phyloP scores from a whole-genome alignment of 1,284 basidiomycete species.

The Naganishia liquefaciens region DNA sequence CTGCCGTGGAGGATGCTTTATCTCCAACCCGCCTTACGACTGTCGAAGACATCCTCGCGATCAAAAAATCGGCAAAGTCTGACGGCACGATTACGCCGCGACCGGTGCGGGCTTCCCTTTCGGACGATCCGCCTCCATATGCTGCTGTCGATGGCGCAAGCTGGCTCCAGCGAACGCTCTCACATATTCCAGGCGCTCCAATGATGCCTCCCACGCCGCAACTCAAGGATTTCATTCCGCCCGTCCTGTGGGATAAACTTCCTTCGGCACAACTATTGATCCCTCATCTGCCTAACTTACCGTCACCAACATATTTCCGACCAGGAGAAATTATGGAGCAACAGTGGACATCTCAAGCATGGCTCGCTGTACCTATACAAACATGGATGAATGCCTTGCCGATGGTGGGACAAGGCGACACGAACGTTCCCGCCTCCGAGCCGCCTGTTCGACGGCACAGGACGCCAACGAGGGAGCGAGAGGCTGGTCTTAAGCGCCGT shows the following conservation, averaged over 20 bases:
- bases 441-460: conserved; percentile 8
- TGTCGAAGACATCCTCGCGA: conserved; percentile 31
- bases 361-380: conserved; percentile 33
- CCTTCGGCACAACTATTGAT: conserved; percentile 33
- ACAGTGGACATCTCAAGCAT: conserved; percentile 32
- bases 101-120: conserved; percentile 3
- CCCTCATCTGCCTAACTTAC: conserved; percentile 30
- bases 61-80: conserved; percentile 5
- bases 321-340: conserved; percentile 25
- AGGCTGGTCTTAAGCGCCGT: background rate
- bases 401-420: background rate
- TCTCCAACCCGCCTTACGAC: conserved; percentile 32
- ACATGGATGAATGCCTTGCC: conserved; percentile 33
- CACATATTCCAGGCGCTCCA: conserved; percentile 42
- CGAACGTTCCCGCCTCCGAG: background rate
- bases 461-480: conserved; percentile 15
- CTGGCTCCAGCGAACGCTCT: conserved; percentile 49
- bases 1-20: conserved; percentile 6
- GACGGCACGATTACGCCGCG: conserved; percentile 22
- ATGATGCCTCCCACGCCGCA: conserved; percentile 31
- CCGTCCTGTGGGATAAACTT: conserved; percentile 42
- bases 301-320: conserved; percentile 37
- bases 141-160: conserved; percentile 39
- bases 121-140: conserved; percentile 48
- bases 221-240: conserved; percentile 40